Conservation (phyloP, 192 early-diverging fungal species). For the Podila verticillata region DNA sequence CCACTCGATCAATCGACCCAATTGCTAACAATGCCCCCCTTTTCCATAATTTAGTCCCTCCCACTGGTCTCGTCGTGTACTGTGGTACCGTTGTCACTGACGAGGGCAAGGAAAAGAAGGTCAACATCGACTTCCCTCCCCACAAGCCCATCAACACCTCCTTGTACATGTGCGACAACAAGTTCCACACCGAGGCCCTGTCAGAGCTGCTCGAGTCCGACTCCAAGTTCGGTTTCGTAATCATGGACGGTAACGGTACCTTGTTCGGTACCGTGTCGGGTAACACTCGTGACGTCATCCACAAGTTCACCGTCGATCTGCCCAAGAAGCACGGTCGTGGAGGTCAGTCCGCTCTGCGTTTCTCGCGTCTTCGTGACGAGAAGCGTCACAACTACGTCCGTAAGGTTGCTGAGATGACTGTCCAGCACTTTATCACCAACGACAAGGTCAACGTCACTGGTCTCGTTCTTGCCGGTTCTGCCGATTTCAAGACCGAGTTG, state of each 20-base stretch:
- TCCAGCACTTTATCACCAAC: conserved; percentile 93
- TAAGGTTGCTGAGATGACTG: conserved; percentile 97
- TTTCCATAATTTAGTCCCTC: conserved; percentile 65
- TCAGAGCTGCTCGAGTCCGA: conserved; percentile 93
- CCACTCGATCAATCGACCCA: too few relatives aligned
- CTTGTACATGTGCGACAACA: conserved; percentile 98
- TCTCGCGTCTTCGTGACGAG: conserved; percentile 98
- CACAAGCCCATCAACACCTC: conserved; percentile 99
- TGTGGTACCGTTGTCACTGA: conserved; percentile 98
- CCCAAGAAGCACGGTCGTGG: conserved; percentile 99
- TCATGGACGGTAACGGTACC: conserved; percentile 98
- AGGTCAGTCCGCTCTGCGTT: conserved; percentile 99
- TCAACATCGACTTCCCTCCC: conserved; percentile 98
- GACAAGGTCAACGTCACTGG: conserved; percentile 92
- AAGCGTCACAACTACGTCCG: conserved; percentile 99
- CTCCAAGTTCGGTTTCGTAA: conserved; percentile 97
- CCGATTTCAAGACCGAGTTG: conserved; percentile 99
- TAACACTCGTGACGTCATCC: conserved; percentile 92
- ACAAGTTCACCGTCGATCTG: conserved; percentile 95
- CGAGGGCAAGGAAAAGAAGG: conserved; percentile 99
- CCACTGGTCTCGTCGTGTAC: conserved; percentile 95
- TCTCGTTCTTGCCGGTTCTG: conserved; percentile 95
- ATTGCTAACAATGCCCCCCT: not conserved
- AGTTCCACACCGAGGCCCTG: conserved; percentile 97
- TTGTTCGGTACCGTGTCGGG: conserved; percentile 96